Conservation (phyloP, 1,284 basidiomycete species). For the Peniophora sp. region DNA sequence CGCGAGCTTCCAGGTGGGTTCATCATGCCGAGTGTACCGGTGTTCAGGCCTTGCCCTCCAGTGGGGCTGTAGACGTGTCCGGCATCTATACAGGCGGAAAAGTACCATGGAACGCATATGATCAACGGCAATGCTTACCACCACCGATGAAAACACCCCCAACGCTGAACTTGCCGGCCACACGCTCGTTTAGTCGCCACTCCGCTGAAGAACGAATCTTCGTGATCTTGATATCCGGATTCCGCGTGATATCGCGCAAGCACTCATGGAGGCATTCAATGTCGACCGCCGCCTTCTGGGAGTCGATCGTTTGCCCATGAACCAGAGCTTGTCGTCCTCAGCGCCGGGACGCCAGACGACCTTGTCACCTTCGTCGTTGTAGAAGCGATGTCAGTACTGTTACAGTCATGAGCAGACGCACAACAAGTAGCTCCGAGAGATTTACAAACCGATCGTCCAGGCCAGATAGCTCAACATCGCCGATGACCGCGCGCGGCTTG, state of each 20-base stretch:
- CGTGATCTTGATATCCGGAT: background rate
- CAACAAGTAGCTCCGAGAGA: background rate
- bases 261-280: background rate
- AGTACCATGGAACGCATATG: too few species aligned
- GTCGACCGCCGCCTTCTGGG: background rate
- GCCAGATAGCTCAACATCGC: background rate
- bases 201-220: background rate
- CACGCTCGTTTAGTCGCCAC: background rate
- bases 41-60: conserved; percentile 13
- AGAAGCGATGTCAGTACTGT: conserved; percentile 24
- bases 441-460: conserved; percentile 9
- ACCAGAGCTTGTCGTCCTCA: background rate
- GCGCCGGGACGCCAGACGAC: background rate
- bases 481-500: background rate
- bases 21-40: conserved; percentile 11
- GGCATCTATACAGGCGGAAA: conserved; percentile 5
- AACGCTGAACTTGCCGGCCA: background rate
- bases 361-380: conserved; percentile 9
- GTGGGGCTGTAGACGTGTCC: conserved; percentile 11
- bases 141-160: background rate
- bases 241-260: background rate
- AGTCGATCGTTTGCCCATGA: background rate
- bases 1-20: conserved; percentile 20
- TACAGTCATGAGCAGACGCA: background rate
- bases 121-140: background rate